phyloP scores from a whole-genome alignment of 257 asterid genomes.

The Hygrophila difformis region DNA sequence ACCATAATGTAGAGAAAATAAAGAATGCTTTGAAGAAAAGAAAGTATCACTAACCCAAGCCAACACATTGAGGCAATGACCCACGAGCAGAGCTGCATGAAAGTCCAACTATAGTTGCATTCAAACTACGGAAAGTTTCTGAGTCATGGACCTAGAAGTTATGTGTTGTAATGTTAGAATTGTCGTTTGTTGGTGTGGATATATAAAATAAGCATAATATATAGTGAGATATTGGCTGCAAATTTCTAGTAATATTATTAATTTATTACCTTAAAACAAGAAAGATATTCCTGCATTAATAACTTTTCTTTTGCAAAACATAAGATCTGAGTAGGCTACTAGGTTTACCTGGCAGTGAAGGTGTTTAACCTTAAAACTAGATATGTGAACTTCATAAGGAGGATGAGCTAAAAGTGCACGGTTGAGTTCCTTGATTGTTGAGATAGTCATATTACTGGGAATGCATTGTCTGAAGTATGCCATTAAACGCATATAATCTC shows the following conservation, averaged over 20 bases:
- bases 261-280: not conserved
- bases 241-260: not conserved
- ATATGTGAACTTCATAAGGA: constrained; percentile 66
- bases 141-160: constrained; percentile 48
- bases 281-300: not conserved
- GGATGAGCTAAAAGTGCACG: constrained; percentile 68
- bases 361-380: constrained; percentile 62
- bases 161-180: constrained; percentile 13
- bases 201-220: not conserved
- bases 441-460: constrained; percentile 42
- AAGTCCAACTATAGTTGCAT: constrained; percentile 82
- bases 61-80: constrained; percentile 67
- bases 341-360: constrained; percentile 71
- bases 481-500: constrained; percentile 71
- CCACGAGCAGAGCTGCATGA: constrained; percentile 52
- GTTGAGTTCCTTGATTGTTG: constrained; percentile 75
- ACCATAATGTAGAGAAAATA: no score
- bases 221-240: not conserved
- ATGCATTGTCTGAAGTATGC: constrained; percentile 92
- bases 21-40: not conserved
- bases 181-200: not conserved
- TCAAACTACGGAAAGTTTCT: constrained; percentile 77
- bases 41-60: constrained; percentile 59
- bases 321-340: constrained; percentile 10
- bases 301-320: constrained; percentile 3